phyloP scores from a whole-genome alignment of 169 alveolate species.

The Cryptosporidium sp. region DNA sequence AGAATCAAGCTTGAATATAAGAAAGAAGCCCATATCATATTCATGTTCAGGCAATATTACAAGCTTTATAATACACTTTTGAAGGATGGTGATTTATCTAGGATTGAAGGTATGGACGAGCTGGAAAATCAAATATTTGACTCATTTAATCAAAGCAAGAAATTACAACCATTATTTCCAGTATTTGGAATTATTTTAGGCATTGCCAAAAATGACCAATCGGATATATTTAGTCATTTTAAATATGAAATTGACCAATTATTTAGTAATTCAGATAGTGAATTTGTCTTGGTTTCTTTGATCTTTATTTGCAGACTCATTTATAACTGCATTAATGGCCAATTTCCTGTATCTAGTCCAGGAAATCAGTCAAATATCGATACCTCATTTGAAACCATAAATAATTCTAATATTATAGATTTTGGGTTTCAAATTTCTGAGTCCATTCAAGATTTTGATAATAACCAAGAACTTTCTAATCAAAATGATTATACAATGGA shows the following conservation, averaged over 20 bases:
- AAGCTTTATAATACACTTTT: conserved; percentile 1
- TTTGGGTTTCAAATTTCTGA: conserved; percentile 59
- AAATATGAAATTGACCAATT: not conserved
- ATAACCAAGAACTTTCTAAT: not conserved
- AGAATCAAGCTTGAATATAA: conserved; percentile 8
- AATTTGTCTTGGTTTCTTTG: conserved; percentile 16
- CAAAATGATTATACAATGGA: not conserved
- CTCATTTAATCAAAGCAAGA: not conserved
- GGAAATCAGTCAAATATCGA: not conserved
- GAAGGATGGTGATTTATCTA: conserved; percentile 2
- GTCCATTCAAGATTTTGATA: not conserved
- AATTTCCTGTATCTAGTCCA: not conserved
- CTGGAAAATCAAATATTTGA: conserved; percentile 4
- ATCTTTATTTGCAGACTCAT: conserved; percentile 52
- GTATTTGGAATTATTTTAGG: conserved; percentile 1
- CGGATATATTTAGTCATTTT: conserved; percentile 1
- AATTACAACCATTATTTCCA: conserved; percentile 45
- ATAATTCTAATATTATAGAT: conserved; percentile 12
- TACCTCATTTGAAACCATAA: not conserved
- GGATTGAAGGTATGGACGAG: conserved; percentile 55
- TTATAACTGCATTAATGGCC: conserved; percentile 16
- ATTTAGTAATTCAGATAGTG: not conserved
- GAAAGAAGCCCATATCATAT: conserved; percentile 34
- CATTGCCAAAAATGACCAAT: not conserved
- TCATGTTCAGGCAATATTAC: conserved; percentile 25